Evolutionary conservation across 2,329 filamentous ascomycete species (phyloP).

Genomic region (Monosporascus sp.): DNA sequence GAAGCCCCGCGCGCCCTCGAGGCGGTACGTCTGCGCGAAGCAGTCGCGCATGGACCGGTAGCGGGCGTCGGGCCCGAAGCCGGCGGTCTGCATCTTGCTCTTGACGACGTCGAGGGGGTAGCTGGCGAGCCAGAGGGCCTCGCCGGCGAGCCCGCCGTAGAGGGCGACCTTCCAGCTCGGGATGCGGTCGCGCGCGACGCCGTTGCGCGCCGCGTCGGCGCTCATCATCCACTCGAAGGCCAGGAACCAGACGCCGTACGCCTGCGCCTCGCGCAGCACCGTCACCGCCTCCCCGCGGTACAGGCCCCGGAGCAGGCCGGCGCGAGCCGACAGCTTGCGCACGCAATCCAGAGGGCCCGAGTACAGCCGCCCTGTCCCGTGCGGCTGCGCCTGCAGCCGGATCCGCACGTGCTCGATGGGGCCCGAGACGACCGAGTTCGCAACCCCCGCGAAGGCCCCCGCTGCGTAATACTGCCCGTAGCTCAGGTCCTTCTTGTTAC

Average conservation of each 20-base stretch:
- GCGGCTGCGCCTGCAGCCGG: slow-evolving; percentile 90
- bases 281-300: slow-evolving; percentile 89
- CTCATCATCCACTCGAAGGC: slow-evolving; percentile 97
- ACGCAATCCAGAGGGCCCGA: slow-evolving; percentile 84
- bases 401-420: slow-evolving; percentile 98
- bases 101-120: slow-evolving; percentile 98
- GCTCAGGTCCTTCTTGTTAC: slow-evolving; percentile 44
- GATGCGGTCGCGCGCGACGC: slow-evolving; percentile 69
- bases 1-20: slow-evolving; percentile 77
- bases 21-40: slow-evolving; percentile 74
- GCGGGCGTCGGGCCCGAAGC: slow-evolving; percentile 65
- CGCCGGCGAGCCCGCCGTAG: slow-evolving; percentile 90
- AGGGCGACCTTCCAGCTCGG: slow-evolving; percentile 80
- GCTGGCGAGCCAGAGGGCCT: slow-evolving; percentile 86
- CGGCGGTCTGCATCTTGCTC: slow-evolving; percentile 99
- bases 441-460: slow-evolving; percentile 86
- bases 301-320: slow-evolving; percentile 65
- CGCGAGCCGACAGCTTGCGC: slow-evolving; percentile 66
- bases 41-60: slow-evolving; percentile 85
- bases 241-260: slow-evolving; percentile 94
- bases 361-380: slow-evolving; percentile 76
- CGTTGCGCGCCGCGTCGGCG: slow-evolving; percentile 73
- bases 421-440: slow-evolving; percentile 81
- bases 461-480: slow-evolving; percentile 87
- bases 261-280: slow-evolving; percentile 80